These are phyloP conservation scores for Aeschynomene evenia DNA, from an alignment of 306 rosid genomes.

Conservation along the genomic window DNA sequence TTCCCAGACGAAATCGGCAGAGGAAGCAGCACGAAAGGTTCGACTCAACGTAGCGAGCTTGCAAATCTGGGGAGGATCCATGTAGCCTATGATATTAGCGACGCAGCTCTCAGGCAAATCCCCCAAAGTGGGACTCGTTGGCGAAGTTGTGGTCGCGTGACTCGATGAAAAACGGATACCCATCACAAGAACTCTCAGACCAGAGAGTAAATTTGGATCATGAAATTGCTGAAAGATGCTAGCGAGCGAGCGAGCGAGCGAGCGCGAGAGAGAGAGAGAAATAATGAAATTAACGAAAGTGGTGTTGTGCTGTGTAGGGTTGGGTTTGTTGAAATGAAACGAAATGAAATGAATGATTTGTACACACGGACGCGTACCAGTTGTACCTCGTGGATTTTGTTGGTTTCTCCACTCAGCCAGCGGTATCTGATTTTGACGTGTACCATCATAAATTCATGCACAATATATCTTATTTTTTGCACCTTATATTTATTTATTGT, in stretches of 20 bases:
- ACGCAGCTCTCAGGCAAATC: constrained; percentile 74
- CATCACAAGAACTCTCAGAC: constrained; percentile 24
- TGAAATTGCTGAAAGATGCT: too few relatives aligned
- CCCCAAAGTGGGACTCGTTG: constrained; percentile 41
- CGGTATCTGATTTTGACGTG: constrained; percentile 34
- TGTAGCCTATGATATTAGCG: constrained; percentile 48
- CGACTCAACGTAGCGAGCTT: constrained; percentile 53
- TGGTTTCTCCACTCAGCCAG: constrained; percentile 39
- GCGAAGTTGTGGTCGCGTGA: neutral
- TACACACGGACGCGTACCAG: constrained; percentile 10
- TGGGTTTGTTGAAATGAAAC: neutral
- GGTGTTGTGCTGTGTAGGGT: neutral
- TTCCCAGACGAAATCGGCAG: constrained; percentile 81
- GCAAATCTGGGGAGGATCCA: constrained; percentile 66
- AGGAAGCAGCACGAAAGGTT: constrained; percentile 72
- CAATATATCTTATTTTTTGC: neutral
- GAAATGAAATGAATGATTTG: neutral
- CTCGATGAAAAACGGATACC: constrained; percentile 40
- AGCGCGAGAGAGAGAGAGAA: too few relatives aligned
- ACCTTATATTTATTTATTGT: neutral
- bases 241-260: too few relatives aligned
- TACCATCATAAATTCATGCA: neutral
- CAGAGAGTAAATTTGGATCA: neutral
- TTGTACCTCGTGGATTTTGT: constrained; percentile 5
- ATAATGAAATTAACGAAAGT: neutral